Evolutionary conservation across 768 basidiomycete species (phyloP), one percentile per base, ranked within the genome.

Genomic region (Auricularia cornea): DNA sequence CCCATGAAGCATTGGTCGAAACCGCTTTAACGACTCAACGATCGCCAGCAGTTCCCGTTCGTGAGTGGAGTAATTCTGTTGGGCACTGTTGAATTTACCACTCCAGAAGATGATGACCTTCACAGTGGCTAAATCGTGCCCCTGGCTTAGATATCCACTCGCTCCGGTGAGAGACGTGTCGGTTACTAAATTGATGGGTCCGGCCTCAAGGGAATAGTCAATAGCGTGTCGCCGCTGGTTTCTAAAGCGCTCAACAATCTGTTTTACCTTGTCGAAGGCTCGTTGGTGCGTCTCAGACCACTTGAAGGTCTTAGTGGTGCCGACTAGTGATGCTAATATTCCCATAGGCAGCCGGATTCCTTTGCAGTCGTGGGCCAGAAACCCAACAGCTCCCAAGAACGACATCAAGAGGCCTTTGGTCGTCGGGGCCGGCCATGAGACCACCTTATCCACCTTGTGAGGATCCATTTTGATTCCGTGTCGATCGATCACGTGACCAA

Each of bases 101-200:
- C 64, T 65, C 67, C 66, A 66, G 48, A 68, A 68, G 5, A 62
- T 65, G 31, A 66, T 59, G 4, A 61, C 38, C 6, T 48, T 61
- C 4, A 59, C 63, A 3, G n/a, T 62, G 31, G 28, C 28, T 6
- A 64, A 30, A 48, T 66, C 48, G 14, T 38, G 6, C 5, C 63
- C 65, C 38, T 66, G 63, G 35, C 63, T 48, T 16, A 64, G 28
- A 31, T 60, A 32, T 3, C 63, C 59, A 29, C 60, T 33, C 3
- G 59, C 59, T 6, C 63, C 59, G 32, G 63, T 64, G 8, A 64
- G 44, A 10, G 28, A 60, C 3, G 63, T 59, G 38, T 66, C 65
- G 10, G 65, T 76, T 0, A 75, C 68, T 29, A 78, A 52, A 62
- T 68, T 72, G 8, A 78, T 72, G 0, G 41, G 60, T 3, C 66